Conservation (phyloP, 1,139 yeast genomes). For the Candida tunisiensis region DNA sequence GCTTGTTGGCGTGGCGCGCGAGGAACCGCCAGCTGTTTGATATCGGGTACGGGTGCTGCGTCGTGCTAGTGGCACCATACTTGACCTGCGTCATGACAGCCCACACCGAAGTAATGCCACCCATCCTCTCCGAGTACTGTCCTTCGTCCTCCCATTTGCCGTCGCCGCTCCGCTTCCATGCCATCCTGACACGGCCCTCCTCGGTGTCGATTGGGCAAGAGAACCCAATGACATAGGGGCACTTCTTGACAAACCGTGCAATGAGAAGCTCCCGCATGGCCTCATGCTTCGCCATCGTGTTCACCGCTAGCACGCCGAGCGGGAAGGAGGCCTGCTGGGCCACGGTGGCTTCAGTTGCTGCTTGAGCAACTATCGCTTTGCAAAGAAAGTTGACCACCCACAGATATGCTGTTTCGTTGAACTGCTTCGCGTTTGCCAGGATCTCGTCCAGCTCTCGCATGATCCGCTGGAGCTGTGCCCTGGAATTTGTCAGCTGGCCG, state of each 20-base stretch:
- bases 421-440: conserved; percentile 27
- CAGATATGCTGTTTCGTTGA: conserved; percentile 33
- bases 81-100: conserved; percentile 38
- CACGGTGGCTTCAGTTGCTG: conserved; percentile 82
- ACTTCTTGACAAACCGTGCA: conserved; percentile 79
- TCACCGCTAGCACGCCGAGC: conserved; percentile 47
- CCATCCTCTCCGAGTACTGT: conserved; percentile 67
- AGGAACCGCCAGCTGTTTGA: conserved; percentile 48
- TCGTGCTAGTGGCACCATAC: conserved; percentile 10
- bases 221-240: conserved; percentile 79
- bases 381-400: conserved; percentile 76
- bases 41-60: conserved; percentile 35
- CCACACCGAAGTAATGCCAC: conserved; percentile 74
- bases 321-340: conserved; percentile 69
- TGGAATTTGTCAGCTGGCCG: conserved; percentile 76
- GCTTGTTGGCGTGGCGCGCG: conserved; percentile 52
- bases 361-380: conserved; percentile 76
- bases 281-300: conserved; percentile 38
- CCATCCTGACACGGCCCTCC: conserved; percentile 72
- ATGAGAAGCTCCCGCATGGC: conserved; percentile 49
- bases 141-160: conserved; percentile 58
- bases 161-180: conserved; percentile 54
- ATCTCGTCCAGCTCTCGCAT: conserved; percentile 30
- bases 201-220: conserved; percentile 62
- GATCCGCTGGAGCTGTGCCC: conserved; percentile 36